Evolutionary conservation across 176 grass and related monocot genomes (phyloP), one percentile per base, ranked within the genome.

Genomic region (maize (Zea mays)): DNA sequence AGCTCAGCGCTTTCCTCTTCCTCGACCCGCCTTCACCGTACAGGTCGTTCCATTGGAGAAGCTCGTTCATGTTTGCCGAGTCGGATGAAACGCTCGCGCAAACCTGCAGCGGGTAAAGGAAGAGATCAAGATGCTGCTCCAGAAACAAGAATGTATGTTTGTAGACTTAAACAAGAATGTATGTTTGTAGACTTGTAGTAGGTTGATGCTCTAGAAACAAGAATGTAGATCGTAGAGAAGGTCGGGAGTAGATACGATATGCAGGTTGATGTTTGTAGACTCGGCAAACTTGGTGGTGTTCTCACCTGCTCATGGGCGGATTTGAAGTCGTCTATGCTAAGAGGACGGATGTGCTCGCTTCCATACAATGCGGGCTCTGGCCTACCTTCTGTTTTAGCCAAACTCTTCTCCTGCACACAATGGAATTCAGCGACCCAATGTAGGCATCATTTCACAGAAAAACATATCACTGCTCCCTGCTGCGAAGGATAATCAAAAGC

Each of bases 21-120:
- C 92, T 95, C 2, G 96, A 99, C 47, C 96, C 96, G 1, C 96
- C 96, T 92, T 99, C 96, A 1, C 96, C 96, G 44, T 99, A 99
- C 47, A 99, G 88, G 42, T 99, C 96, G 10, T 99, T 99, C 96
- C 96, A 99, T 78, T 99, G 92, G 69, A 88, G 76, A 62, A 99
- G 92, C 70, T 99, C 96, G 11, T 74, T 95, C 92, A 99, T 99
- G 79, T 92, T 95, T 42, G 92, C 62, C 1, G 96, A 99, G 67
- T 99, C 96, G 12, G 96, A 95, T 42, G 96, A 99, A 69, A 99
- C 96, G 68, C 96, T 99, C 3, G 96, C 96, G 16, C 92, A 95
- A 27, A 99, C 92, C 96, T 99, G 72, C n/a, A 49, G 67, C 0
- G 12, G 59, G 49, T 38, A 69, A 27, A 82, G 27, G 27, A 34